phyloP scores from a whole-genome alignment of 129 eudicot genomes.

The Smallanthus sonchifolius region DNA sequence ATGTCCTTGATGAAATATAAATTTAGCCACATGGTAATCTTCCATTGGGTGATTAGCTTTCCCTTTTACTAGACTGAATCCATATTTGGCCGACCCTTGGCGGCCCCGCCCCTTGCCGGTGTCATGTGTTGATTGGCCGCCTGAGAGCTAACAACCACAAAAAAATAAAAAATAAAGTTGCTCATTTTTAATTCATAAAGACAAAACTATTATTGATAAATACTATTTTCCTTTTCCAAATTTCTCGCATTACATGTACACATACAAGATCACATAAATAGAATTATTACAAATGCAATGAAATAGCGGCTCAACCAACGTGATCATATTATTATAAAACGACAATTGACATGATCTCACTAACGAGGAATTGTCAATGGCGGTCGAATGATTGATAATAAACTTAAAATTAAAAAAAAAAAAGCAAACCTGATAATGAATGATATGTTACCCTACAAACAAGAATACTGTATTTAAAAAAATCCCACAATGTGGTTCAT shows the following conservation, averaged over 20 bases:
- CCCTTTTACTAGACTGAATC: conserved; percentile 72
- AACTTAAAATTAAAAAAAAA: not conserved
- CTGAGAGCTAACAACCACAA: conserved; percentile 35
- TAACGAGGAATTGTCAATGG: conserved; percentile 1
- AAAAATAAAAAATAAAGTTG: not conserved
- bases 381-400: not conserved
- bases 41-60: conserved; percentile 95
- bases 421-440: conserved; percentile 13
- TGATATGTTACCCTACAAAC: conserved; percentile 21
- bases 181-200: not conserved
- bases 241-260: not conserved
- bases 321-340: conserved; percentile 15
- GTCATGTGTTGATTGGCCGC: conserved; percentile 47
- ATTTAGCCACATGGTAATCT: conserved; percentile 85
- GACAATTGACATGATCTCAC: conserved; percentile 26
- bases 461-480: not conserved
- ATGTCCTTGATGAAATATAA: conserved; percentile 45
- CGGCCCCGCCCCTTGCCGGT: conserved; percentile 79
- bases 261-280: not conserved
- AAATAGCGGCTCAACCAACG: conserved; percentile 14
- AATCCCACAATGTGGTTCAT: conserved; percentile 20
- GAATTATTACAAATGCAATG: not conserved
- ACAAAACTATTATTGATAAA: not conserved
- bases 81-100: conserved; percentile 56
- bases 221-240: not conserved